phyloP scores from a whole-genome alignment of 129 eudicot genomes.

The Rutidosis leptorrhynchoides region DNA sequence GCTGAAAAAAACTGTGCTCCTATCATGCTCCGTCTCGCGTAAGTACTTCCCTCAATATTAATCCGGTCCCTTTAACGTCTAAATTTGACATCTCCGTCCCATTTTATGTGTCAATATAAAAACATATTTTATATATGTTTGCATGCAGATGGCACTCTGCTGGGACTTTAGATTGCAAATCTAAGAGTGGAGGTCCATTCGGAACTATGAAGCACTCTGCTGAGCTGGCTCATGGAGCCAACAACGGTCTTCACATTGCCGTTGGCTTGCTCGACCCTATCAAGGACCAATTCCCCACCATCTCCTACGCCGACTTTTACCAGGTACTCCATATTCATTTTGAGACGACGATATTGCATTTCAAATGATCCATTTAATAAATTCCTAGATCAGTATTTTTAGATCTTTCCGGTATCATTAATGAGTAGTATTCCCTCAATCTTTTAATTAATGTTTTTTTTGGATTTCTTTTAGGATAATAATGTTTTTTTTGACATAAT shows the following conservation, averaged over 20 bases:
- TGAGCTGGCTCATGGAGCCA: constrained; percentile 60
- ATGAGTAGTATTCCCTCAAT: background rate
- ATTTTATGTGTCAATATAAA: too few relatives aligned
- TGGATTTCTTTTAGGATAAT: background rate
- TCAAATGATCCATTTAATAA: too few relatives aligned
- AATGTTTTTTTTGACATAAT: too few relatives aligned
- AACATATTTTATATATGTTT: too few relatives aligned
- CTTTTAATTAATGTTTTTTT: background rate
- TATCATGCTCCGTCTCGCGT: constrained; percentile 98
- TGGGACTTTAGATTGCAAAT: constrained; percentile 57
- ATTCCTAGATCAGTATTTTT: too few relatives aligned
- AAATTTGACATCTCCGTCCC: too few relatives aligned
- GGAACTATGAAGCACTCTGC: constrained; percentile 54
- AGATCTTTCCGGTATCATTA: too few relatives aligned
- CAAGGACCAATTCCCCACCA: constrained; percentile 58
- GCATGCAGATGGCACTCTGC: constrained; percentile 73
- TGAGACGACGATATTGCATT: too few relatives aligned
- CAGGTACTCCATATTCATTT: too few relatives aligned
- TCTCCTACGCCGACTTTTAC: constrained; percentile 69
- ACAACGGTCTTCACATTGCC: constrained; percentile 70
- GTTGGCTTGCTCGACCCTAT: constrained; percentile 66
- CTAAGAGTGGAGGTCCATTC: constrained; percentile 80
- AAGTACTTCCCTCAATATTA: too few relatives aligned
- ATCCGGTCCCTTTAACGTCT: too few relatives aligned
- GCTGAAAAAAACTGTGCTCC: constrained; percentile 73